Percentiles rank a stretch among this genome's conserved stretches.
Conservation (phyloP, 208 protist species). For the Wallacemonas collosoma region DNA sequence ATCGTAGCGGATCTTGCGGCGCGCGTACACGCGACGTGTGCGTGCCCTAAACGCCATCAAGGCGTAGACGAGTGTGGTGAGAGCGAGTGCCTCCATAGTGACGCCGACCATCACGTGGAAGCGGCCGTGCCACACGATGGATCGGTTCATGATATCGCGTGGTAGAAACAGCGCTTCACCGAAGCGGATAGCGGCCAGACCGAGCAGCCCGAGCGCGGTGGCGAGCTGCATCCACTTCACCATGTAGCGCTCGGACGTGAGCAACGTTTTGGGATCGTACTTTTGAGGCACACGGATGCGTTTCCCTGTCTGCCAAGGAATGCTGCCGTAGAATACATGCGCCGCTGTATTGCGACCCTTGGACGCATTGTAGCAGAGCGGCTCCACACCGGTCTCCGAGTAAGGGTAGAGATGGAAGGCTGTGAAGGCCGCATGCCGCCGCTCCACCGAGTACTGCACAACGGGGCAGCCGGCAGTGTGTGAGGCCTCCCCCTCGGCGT, state of each 20-base stretch:
- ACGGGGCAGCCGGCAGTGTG: constrained; percentile 29
- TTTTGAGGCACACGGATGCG: constrained; percentile 90
- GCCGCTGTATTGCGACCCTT: constrained; percentile 58
- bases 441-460: constrained; percentile 80
- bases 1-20: constrained; percentile 87
- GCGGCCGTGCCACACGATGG: constrained; percentile 58
- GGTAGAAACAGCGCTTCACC: constrained; percentile 74
- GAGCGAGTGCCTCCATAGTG: constrained; percentile 44
- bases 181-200: constrained; percentile 73
- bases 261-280: constrained; percentile 90
- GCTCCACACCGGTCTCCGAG: constrained; percentile 72
- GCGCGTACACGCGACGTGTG: constrained; percentile 77
- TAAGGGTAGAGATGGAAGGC: constrained; percentile 85
- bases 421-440: constrained; percentile 78
- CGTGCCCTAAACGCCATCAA: constrained; percentile 77
- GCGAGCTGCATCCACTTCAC: constrained; percentile 82
- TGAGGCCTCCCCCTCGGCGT: constrained; percentile 5
- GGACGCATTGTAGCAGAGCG: constrained; percentile 60
- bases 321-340: constrained; percentile 69
- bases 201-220: constrained; percentile 73
- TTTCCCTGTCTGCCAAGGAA: constrained; percentile 91
- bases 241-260: constrained; percentile 91
- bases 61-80: constrained; percentile 72
- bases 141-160: constrained; percentile 36
- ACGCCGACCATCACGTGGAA: constrained; percentile 76